Conservation (phyloP, 768 basidiomycete genomes). For the Mycena galericulata region DNA sequence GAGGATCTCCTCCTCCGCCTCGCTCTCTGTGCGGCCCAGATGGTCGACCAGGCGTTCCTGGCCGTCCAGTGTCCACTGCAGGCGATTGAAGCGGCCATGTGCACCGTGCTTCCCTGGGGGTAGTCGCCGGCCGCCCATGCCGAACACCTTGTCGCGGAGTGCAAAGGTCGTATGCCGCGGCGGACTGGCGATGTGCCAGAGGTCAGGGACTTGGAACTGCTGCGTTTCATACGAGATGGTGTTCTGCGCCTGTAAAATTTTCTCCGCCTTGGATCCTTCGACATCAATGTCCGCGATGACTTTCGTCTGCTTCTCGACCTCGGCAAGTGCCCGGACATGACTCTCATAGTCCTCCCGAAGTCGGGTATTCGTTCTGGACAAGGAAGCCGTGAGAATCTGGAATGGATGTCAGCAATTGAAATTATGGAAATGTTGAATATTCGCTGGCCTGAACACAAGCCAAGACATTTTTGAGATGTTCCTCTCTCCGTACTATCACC, state of each 20-base stretch:
- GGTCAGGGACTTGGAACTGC: slow-evolving; percentile 72
- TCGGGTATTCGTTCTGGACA: slow-evolving; percentile 65
- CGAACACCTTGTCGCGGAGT: slow-evolving; percentile 77
- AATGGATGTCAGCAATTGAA: too few relatives aligned
- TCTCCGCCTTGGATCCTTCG: slow-evolving; percentile 62
- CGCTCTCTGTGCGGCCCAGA: slow-evolving; percentile 79
- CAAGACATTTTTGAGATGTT: slow-evolving; percentile 74
- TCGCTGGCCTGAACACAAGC: slow-evolving; percentile 64
- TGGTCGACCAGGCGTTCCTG: slow-evolving; percentile 71
- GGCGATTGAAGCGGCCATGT: slow-evolving; percentile 69
- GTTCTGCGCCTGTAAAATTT: slow-evolving; percentile 69
- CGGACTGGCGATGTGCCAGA: slow-evolving; percentile 74
- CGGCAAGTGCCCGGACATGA: slow-evolving; percentile 60
- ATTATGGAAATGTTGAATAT: too few relatives aligned
- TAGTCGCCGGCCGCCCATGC: slow-evolving; percentile 63
- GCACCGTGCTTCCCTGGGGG: slow-evolving; percentile 65
- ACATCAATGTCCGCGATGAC: slow-evolving; percentile 64
- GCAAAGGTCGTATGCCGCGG: slow-evolving; percentile 73
- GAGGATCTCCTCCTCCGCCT: slow-evolving; percentile 76
- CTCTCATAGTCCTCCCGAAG: slow-evolving; percentile 71
- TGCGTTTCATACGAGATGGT: slow-evolving; percentile 79
- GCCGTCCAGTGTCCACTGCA: slow-evolving; percentile 81
- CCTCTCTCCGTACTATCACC: slow-evolving; percentile 74
- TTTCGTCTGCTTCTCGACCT: slow-evolving; percentile 59
- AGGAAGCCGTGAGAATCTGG: slow-evolving; percentile 63